Evolutionary conservation across 176 grass and related monocot species (phyloP).

Genomic region (Bothriochloa decipiens): DNA sequence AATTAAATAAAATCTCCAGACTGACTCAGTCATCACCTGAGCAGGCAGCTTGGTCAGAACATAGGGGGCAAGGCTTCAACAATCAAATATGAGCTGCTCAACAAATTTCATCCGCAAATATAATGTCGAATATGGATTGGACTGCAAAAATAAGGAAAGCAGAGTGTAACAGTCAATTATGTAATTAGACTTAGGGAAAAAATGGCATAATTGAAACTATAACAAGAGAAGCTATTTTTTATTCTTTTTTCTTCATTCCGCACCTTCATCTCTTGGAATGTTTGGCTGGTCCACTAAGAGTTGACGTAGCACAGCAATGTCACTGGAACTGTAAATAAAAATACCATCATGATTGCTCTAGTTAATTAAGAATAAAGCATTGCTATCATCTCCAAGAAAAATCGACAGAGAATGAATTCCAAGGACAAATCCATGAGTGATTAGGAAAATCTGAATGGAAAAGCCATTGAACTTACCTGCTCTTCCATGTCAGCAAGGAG

Average conservation of each 20-base stretch:
- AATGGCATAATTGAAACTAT: conserved; percentile 10
- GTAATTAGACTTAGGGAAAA: background rate
- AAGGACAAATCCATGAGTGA: background rate
- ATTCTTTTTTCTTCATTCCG: background rate
- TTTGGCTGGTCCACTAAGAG: conserved; percentile 87
- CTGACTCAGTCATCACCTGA: background rate
- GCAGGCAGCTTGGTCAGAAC: conserved; percentile 15
- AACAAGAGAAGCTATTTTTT: background rate
- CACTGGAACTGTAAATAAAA: conserved; percentile 62
- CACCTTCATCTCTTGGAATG: conserved; percentile 87
- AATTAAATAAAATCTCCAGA: background rate
- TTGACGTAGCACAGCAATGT: conserved; percentile 60
- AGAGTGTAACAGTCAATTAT: conserved; percentile 22
- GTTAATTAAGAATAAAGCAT: background rate
- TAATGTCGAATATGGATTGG: conserved; percentile 77
- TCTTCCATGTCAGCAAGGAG: conserved; percentile 65
- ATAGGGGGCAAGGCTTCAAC: background rate
- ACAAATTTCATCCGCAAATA: conserved; percentile 82
- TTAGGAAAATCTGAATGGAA: background rate
- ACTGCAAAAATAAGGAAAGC: conserved; percentile 54
- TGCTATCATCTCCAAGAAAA: background rate
- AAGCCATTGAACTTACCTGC: conserved; percentile 46
- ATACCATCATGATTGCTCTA: conserved; percentile 1
- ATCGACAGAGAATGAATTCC: background rate
- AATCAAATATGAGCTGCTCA: conserved; percentile 19